A percentile compares a stretch with the other conserved stretches of the same genome.
These are phyloP conservation scores for Venturia effusa DNA, from an alignment of 2,329 filamentous ascomycete species.

Conservation along the genomic window DNA sequence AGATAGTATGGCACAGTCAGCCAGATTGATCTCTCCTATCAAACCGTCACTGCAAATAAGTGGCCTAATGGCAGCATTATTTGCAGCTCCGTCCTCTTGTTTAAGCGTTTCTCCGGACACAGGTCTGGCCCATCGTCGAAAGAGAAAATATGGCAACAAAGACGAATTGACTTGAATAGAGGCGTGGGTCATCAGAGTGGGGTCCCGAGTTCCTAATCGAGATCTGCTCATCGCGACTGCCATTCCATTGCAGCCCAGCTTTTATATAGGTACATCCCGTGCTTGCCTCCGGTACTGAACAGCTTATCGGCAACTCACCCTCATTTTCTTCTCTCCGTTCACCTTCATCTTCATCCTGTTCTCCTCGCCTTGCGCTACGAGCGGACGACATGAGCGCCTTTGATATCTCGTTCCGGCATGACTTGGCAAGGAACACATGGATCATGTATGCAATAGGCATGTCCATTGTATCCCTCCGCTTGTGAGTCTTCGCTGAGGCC, in stretches of 20 bases:
- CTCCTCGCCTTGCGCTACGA: neutral
- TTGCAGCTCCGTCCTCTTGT: neutral
- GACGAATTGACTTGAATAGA: neutral
- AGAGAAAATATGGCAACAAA: neutral
- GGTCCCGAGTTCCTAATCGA: neutral
- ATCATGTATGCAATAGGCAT: slow-evolving; percentile 14
- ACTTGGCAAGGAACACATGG: slow-evolving; percentile 15
- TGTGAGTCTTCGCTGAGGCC: slow-evolving; percentile 11
- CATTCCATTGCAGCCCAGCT: neutral
- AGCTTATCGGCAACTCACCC: neutral
- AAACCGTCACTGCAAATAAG: no score
- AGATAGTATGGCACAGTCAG: neutral
- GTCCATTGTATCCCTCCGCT: slow-evolving; percentile 13
- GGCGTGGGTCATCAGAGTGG: neutral
- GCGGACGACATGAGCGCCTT: neutral
- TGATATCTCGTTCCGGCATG: neutral
- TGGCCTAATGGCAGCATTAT: neutral
- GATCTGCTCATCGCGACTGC: neutral
- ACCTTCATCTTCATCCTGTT: neutral
- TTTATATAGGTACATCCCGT: neutral
- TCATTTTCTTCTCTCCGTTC: neutral
- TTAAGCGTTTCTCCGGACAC: neutral
- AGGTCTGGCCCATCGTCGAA: neutral
- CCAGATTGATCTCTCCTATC: neutral
- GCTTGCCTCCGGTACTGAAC: neutral